These are phyloP conservation scores for Crucibulum laeve DNA, from an alignment of 768 basidiomycete species.

Conservation along the genomic window DNA sequence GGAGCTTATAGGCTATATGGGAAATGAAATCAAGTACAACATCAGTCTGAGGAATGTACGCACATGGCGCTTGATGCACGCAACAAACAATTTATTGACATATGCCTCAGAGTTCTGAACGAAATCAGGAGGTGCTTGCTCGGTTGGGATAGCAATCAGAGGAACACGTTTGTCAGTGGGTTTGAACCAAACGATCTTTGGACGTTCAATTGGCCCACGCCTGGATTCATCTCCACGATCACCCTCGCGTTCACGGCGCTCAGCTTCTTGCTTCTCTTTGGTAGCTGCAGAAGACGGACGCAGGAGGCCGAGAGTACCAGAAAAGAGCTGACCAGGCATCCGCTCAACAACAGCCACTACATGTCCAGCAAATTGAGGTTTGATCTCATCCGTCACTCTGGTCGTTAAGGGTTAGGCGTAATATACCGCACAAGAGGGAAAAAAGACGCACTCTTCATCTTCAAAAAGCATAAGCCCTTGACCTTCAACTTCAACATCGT, in stretches of 20 bases:
- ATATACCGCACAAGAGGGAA: not conserved
- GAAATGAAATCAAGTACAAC: slow-evolving; percentile 12
- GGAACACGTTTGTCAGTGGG: slow-evolving; percentile 99
- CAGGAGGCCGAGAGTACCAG: slow-evolving; percentile 91
- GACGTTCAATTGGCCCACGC: slow-evolving; percentile 77
- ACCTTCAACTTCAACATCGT: slow-evolving; percentile 99
- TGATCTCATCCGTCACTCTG: slow-evolving; percentile 95
- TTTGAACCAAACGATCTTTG: slow-evolving; percentile 99
- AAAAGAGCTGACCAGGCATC: slow-evolving; percentile 98
- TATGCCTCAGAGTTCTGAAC: slow-evolving; percentile 92
- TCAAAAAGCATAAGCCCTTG: slow-evolving; percentile 96
- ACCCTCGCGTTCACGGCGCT: slow-evolving; percentile 94
- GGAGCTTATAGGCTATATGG: slow-evolving; percentile 78
- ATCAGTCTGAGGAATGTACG: slow-evolving; percentile 23
- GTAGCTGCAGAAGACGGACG: slow-evolving; percentile 96
- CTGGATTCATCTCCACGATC: slow-evolving; percentile 83
- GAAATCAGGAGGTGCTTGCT: slow-evolving; percentile 96
- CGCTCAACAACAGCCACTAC: slow-evolving; percentile 99
- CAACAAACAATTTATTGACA: slow-evolving; percentile 88
- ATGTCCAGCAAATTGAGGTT: slow-evolving; percentile 97
- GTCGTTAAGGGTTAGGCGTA: slow-evolving; percentile 4
- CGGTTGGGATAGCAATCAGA: slow-evolving; percentile 96
- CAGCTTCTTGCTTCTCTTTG: slow-evolving; percentile 98
- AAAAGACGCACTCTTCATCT: slow-evolving; percentile 78
- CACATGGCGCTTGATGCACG: slow-evolving; percentile 97